A percentile compares a stretch with the other conserved stretches of the same genome.
Evolutionary conservation across 2,329 filamentous ascomycete genomes (phyloP).

Genomic region (Exophiala alcalophila): DNA sequence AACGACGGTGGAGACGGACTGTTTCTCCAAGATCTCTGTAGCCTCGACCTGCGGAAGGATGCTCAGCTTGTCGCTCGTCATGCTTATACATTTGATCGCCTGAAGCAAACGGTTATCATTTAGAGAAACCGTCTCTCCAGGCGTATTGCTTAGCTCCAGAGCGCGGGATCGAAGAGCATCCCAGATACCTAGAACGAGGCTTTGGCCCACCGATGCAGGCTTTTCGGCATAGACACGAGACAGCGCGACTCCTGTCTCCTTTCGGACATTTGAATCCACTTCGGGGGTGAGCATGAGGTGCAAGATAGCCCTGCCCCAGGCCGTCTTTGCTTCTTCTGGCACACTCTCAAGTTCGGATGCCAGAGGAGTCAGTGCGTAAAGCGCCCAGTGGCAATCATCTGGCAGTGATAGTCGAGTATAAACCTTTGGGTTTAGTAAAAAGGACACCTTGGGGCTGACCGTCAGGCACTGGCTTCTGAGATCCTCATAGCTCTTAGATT

Average conservation of each 20-base stretch:
- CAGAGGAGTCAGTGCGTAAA: conserved; percentile 65
- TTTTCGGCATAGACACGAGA: conserved; percentile 61
- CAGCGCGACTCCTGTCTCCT: conserved; percentile 60
- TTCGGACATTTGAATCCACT: conserved; percentile 61
- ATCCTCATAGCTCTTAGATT: conserved; percentile 16
- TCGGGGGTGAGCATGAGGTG: conserved; percentile 66
- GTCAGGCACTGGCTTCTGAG: conserved; percentile 43
- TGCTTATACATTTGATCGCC: conserved; percentile 49
- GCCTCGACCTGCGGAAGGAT: conserved; percentile 40
- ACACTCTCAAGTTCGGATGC: conserved; percentile 55
- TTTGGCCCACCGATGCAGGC: conserved; percentile 57
- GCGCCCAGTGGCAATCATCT: conserved; percentile 76
- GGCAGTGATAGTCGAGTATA: conserved; percentile 74
- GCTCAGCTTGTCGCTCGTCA: conserved; percentile 32
- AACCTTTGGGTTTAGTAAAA: conserved; percentile 77
- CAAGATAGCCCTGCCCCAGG: conserved; percentile 85
- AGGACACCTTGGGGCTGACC: conserved; percentile 78
- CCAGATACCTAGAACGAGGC: conserved; percentile 74
- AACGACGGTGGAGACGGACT: conserved; percentile 74
- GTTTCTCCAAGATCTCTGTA: conserved; percentile 56
- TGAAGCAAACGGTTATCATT: conserved; percentile 65
- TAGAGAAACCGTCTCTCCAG: conserved; percentile 49
- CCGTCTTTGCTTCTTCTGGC: conserved; percentile 53
- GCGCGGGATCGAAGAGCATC: conserved; percentile 62
- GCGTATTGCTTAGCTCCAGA: conserved; percentile 4